phyloP scores from a whole-genome alignment of 2,329 filamentous ascomycete genomes.

The Alternaria gansuensis region DNA sequence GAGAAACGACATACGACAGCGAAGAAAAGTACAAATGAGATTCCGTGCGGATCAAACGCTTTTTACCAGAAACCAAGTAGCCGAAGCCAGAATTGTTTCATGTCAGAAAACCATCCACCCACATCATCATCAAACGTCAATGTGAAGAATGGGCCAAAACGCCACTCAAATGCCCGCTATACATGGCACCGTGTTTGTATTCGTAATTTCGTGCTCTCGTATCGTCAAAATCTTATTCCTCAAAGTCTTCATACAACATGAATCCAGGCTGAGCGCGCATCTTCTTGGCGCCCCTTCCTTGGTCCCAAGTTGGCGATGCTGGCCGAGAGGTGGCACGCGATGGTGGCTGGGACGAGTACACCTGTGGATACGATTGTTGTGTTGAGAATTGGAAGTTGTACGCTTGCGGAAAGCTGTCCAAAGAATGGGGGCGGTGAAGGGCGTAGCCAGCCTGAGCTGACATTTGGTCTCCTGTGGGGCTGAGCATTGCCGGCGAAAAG shows the following conservation, averaged over 20 bases:
- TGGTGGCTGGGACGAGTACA: constrained; percentile 39
- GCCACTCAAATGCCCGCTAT: constrained; percentile 28
- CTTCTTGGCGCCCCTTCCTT: constrained; percentile 36
- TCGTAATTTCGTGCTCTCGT: constrained; percentile 33
- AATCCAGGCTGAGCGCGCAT: constrained; percentile 32
- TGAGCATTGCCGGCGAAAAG: constrained; percentile 35
- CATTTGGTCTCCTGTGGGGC: constrained; percentile 32
- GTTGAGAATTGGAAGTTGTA: constrained; percentile 33
- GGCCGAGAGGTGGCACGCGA: constrained; percentile 38
- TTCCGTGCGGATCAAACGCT: constrained; percentile 8
- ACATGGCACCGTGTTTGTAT: constrained; percentile 17
- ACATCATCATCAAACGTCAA: constrained; percentile 8
- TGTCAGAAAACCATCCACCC: constrained; percentile 4
- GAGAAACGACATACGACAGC: constrained; percentile 5
- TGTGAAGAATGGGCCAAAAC: constrained; percentile 19
- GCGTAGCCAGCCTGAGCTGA: constrained; percentile 26
- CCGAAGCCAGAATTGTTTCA: constrained; percentile 10
- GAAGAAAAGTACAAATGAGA: constrained; percentile 11
- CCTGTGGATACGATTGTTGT: constrained; percentile 34
- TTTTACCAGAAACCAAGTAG: constrained; percentile 13
- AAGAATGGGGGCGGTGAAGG: constrained; percentile 38
- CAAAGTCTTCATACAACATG: constrained; percentile 31
- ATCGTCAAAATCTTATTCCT: constrained; percentile 23
- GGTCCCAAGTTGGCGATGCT: constrained; percentile 44
- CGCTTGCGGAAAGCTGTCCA: constrained; percentile 36